A percentile compares a stretch with the other conserved stretches of the same genome.
phyloP scores from a whole-genome alignment of 2,329 filamentous ascomycete genomes.

The Phaeosphaeriaceae sp. region DNA sequence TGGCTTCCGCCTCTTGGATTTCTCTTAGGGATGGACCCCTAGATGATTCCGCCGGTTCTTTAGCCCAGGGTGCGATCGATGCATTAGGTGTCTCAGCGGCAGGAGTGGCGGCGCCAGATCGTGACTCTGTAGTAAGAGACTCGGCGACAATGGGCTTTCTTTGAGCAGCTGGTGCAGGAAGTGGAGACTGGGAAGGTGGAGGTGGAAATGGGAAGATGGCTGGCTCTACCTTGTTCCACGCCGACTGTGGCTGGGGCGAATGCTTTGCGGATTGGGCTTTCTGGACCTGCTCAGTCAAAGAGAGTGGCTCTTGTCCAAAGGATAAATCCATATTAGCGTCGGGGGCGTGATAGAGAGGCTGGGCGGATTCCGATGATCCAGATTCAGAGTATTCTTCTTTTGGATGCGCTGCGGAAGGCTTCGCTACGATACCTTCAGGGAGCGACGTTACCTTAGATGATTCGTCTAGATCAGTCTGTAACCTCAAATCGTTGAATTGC shows the following conservation, averaged over 20 bases:
- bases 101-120: conserved; percentile 81
- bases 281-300: conserved; percentile 83
- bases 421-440: conserved; percentile 47
- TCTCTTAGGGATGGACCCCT: conserved; percentile 93
- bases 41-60: conserved; percentile 73
- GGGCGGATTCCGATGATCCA: conserved; percentile 24
- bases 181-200: conserved; percentile 76
- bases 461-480: conserved; percentile 69
- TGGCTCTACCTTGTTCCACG: conserved; percentile 68
- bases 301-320: conserved; percentile 62
- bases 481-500: conserved; percentile 80
- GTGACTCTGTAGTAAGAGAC: conserved; percentile 65
- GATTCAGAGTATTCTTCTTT: conserved; percentile 28
- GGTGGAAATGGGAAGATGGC: conserved; percentile 82
- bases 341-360: conserved; percentile 20
- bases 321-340: conserved; percentile 12
- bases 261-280: conserved; percentile 70
- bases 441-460: conserved; percentile 29
- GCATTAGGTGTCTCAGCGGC: conserved; percentile 67
- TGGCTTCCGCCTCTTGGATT: conserved; percentile 94
- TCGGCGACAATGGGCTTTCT: conserved; percentile 86
- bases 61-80: conserved; percentile 93
- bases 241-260: conserved; percentile 60
- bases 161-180: conserved; percentile 88
- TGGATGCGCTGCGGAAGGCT: conserved; percentile 34